These are phyloP conservation scores for Dactylellina cionopaga DNA, from an alignment of 2,329 filamentous ascomycete genomes.

Conservation along the genomic window DNA sequence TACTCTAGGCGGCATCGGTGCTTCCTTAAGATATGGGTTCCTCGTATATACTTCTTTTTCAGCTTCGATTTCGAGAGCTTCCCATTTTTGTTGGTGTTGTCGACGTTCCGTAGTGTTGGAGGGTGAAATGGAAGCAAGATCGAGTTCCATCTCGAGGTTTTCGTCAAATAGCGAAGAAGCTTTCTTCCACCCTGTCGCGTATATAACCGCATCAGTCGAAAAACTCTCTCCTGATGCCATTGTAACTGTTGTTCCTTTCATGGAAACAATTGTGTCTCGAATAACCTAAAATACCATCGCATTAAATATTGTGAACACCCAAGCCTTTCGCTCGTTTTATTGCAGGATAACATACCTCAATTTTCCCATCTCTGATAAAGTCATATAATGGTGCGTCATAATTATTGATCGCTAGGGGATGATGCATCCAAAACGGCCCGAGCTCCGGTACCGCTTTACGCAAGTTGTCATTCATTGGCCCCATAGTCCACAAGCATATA, in stretches of 20 bases:
- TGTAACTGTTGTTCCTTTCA: not conserved
- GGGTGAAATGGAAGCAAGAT: not conserved
- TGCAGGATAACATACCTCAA: conserved; percentile 3
- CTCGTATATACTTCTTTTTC: conserved; percentile 7
- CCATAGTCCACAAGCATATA: not conserved
- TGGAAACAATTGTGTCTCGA: conserved; percentile 16
- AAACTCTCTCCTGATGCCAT: conserved; percentile 5
- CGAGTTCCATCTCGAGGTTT: conserved; percentile 8
- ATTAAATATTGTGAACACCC: not conserved
- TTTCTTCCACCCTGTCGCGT: conserved; percentile 19
- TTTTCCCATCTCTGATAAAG: conserved; percentile 5
- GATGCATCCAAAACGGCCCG: conserved; percentile 16
- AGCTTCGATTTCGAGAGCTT: conserved; percentile 13
- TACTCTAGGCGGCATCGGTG: not conserved
- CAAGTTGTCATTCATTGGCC: conserved; percentile 9
- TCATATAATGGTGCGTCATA: conserved; percentile 17
- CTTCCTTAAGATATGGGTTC: conserved; percentile 9
- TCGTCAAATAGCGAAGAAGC: conserved; percentile 12
- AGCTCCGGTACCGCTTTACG: conserved; percentile 4
- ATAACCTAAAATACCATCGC: not conserved
- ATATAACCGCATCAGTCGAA: conserved; percentile 15
- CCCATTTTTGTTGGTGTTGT: conserved; percentile 27
- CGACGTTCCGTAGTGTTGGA: not conserved
- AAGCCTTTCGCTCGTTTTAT: not conserved
- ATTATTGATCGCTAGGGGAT: not conserved